Evolutionary conservation across 2,329 filamentous ascomycete genomes (phyloP), one percentile per base, ranked within the genome.

Genomic region (Sarocladium strictum): DNA sequence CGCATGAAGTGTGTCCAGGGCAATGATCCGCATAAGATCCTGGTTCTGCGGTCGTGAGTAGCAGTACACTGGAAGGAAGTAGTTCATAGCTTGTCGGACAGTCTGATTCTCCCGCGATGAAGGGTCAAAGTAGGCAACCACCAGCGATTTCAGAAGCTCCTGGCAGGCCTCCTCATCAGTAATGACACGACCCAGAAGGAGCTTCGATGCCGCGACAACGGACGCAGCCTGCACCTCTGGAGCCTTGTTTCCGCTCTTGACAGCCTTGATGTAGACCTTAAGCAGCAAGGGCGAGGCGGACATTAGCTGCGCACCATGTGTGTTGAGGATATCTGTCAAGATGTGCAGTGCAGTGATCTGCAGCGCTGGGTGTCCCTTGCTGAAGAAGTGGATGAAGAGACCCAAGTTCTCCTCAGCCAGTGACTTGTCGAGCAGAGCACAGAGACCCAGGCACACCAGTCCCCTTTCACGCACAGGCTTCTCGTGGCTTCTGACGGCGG

Each of bases 351-450:
- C 89, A 9, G 91, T 96, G 52, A 93, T 89, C 68, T 97, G 93
- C 37, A 99, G 77, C 0, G 87, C 85, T 10, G 94, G 85, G 65
- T 97, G 91, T 1, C 94, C 94, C 73, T 96, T 96, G 70, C 77
- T 88, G 73, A 95, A 97, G 75, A 96, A 97, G 68, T 96, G 92
- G 69, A 97, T 89, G 71, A 99, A 99, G 2, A 99, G 80, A 0
- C 84, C 87, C 59, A 97, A 76, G 67, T 99, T 97, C 68, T 96
- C 91, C 65, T 93, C 87, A 0, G 94, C 94, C 21, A 97, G 83
- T 9, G 90, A 90, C 72, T 90, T 90, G 66, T 96, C 92, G 7
- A 99, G 83, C 27, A 99, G 79, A 61, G 92, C 92, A 68, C 91
- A 97, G 10, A 99, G 78, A 3, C 94, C 94, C 10, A 99, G 75